Base-by-base conservation (phyloP, 2,329 filamentous ascomycete species). In the Stromatinia cepivora region DNA sequence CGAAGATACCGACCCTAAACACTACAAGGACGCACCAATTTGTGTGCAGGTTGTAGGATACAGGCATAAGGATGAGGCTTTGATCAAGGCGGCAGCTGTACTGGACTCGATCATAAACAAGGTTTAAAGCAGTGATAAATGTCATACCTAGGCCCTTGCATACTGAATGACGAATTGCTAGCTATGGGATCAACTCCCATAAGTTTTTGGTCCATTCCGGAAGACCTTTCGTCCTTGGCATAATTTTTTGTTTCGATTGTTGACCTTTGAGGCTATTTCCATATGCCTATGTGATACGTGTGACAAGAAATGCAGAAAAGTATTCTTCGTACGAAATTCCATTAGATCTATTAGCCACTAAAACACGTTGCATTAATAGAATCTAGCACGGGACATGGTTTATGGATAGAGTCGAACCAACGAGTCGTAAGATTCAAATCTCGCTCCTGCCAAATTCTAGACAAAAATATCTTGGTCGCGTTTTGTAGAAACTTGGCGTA, bases 1-100 rank as follows among this genome's bases (percentile, higher is more conserved):
- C 22, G 34, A 61, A 79, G 78, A 79, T 63, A 77, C 77, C 22
- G 78, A 78, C 0, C 76, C 75, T 0, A 69, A 76, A 54, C 59
- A 71, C 22, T 79, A 77, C 69, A 73, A 72, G 48, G 73, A 73
- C 57, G 74, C 74, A 36, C 76, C 77, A 31, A 57, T 78, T 53
- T 72, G 71, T 59, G 66, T 78, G 36, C 77, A 79, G 67, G 34
- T 79, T n/a, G 75, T 79, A 11, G 78, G 78, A 53, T 77, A 77
- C 69, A 72, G 72, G 57, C 74, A 79, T 34, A 71, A 70, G 48
- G 77, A 80, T 67, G 76, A 79, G 57, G 72, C 71, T 22, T 72
- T 79, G 52, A 50, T 72, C n/a, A 73, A 74, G 11, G 56, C 71
- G 7, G 77, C 74, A 39, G 70, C 66, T 15, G 59, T 76, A 8